Evolutionary conservation across 306 rosid species (phyloP), one percentile per base, ranked within the genome.

Genomic region (Ormosia emarginata): DNA sequence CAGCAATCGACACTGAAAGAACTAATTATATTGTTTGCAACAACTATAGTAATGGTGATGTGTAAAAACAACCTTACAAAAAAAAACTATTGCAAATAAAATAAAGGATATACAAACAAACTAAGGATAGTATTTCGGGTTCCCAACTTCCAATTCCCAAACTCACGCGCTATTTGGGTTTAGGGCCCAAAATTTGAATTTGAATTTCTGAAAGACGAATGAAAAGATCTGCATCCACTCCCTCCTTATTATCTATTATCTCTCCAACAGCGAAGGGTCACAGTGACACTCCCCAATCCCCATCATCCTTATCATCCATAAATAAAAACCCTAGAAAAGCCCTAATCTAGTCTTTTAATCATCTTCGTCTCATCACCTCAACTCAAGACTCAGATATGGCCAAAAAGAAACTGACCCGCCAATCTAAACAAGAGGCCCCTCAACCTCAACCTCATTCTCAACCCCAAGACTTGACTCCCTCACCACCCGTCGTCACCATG

Each of bases 311-410:
- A 6, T 41, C 10, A 6, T 41, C 2, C 4, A 4, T 4, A 5
- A 5, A 24, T 64, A 56, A 76, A 57, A 68, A 78, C 83, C 81
- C 83, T 50, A 15, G 43, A 75, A 77, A 81, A 86, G 55, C 88
- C 91, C 93, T 83, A 85, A 65, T 75, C 86, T 83, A 85, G 58
- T 75, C 86, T 14, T 68, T 71, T 14, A 14, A 57, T 55, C 6
- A 7, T 71, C 41, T 44, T 17, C 57, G 32, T 77, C 50, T 71
- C 58, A 67, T 33, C 15, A 75, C 57, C 82, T n/a, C 14, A 30
- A n/a, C n/a, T 52, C 79, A 9, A 7, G 57, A 15, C 86, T 63
- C 80, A 46, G 7, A 63, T 88, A 89, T 91, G 96, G 96, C 92
- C 52, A 91, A 83, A 70, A 90, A 90, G 90, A 91, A 90, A 70